Base-by-base conservation (phyloP, 768 basidiomycete species). In the Polyporus arcularius region DNA sequence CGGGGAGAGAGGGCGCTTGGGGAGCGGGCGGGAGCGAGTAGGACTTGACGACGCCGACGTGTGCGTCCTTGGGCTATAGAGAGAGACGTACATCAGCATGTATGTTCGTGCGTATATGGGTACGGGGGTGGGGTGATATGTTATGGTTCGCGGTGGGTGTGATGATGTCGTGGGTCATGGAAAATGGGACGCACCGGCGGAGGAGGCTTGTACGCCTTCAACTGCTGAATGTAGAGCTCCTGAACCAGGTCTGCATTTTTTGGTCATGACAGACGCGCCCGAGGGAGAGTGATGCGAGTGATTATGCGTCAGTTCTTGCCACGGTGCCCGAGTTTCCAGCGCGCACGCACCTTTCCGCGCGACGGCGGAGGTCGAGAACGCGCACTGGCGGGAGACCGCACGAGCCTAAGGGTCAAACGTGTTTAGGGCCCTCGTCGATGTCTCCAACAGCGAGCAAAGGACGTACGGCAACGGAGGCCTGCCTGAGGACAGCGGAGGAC, bases 171-270 rank as follows among this genome's bases (percentile, higher is more conserved):
- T 15, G 21, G 42, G 42, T 43, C 15, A 48, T 2, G 53, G 10
- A 43, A 16, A 28, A 12, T 11, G 28, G 11, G n/a, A 82, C 92
- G 74, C 69, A 95, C 94, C 48, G 72, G 74, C 5, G 85, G 78
- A 39, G 86, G 78, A 42, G 92, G 82, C 80, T 93, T 96, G 85
- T 96, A 98, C 4, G 84, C 74, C 77, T 91, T 96, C 69, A 98
- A 82, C 79, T 96, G 90, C 71, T 82, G 87, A 67, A 98, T 68
- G 78, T 98, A 98, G 57, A 97, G 74, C 65, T 97, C 94, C 83
- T 96, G 92, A 55, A 98, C 82, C 71, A 96, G 80, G 80, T 97
- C 96, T 97, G 72, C 18, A 28, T 26, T 32, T 57, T n/a, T 4
- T 41, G 26, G 9, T 31, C 16, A 18, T 60, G 18, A 18, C 38